Percentiles rank a stretch among this genome's conserved stretches.
phyloP scores from a whole-genome alignment of 2,329 filamentous ascomycete species.

The Sphaerostilbella broomeana region DNA sequence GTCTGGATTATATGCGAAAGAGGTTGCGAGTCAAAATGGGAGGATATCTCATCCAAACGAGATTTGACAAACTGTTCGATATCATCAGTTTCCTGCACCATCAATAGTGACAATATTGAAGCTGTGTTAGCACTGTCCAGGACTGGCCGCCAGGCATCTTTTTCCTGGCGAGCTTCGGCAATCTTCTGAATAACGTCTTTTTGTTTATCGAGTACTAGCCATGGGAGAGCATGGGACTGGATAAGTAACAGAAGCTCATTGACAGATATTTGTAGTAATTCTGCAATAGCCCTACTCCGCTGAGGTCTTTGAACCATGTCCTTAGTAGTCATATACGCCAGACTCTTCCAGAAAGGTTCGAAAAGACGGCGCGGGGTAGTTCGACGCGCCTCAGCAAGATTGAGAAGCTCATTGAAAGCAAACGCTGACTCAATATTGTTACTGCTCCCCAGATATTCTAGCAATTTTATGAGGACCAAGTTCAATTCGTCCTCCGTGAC shows the following conservation, averaged over 20 bases:
- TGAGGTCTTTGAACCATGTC: constrained; percentile 77
- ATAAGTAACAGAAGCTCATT: constrained; percentile 67
- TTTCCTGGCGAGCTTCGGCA: constrained; percentile 66
- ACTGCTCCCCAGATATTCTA: constrained; percentile 79
- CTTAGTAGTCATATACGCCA: constrained; percentile 77
- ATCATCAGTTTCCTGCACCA: constrained; percentile 50
- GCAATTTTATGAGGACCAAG: constrained; percentile 71
- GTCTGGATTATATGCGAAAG: constrained; percentile 64
- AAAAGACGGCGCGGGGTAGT: constrained; percentile 64
- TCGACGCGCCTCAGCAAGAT: constrained; percentile 59
- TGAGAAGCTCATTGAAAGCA: constrained; percentile 75
- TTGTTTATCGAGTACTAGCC: constrained; percentile 72
- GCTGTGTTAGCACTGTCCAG: constrained; percentile 52
- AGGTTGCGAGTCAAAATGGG: constrained; percentile 60
- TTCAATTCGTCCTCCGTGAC: constrained; percentile 79
- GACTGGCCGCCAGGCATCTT: constrained; percentile 51
- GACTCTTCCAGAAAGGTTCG: constrained; percentile 79
- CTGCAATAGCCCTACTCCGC: constrained; percentile 71
- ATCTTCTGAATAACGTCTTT: constrained; percentile 75
- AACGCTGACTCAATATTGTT: constrained; percentile 74
- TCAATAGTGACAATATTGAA: constrained; percentile 51
- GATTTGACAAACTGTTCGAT: constrained; percentile 62
- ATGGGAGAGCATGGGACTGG: constrained; percentile 77
- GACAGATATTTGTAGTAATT: constrained; percentile 70
- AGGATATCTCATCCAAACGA: constrained; percentile 60